Conservation (phyloP, 2,329 filamentous ascomycete genomes). For the Aspergillus aculeatus region DNA sequence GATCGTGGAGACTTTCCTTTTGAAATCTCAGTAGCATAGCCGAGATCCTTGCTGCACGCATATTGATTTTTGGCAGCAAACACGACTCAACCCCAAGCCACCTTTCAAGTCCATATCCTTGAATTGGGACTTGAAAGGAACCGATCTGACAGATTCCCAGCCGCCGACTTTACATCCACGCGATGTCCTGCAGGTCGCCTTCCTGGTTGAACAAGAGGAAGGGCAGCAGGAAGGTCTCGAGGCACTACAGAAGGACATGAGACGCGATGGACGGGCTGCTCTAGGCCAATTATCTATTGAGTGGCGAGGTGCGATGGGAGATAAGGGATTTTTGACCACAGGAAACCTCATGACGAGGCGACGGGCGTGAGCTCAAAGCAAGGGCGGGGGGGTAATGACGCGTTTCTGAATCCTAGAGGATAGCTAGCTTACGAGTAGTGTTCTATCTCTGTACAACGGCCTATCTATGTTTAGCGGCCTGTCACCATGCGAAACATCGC, state of each 20-base stretch:
- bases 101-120: conserved; percentile 55
- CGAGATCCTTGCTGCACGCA: background rate
- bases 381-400: background rate
- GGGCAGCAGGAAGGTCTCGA: conserved; percentile 51
- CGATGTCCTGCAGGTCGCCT: conserved; percentile 65
- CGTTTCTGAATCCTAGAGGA: background rate
- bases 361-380: conserved; percentile 27
- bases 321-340: conserved; percentile 81
- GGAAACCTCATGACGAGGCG: conserved; percentile 65
- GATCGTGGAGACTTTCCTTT: background rate
- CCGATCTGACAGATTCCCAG: conserved; percentile 30
- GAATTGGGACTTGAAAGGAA: conserved; percentile 53
- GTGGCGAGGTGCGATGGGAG: conserved; percentile 89
- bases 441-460: conserved; percentile 4
- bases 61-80: conserved; percentile 36
- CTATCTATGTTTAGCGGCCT: background rate
- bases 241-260: conserved; percentile 50
- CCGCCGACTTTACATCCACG: conserved; percentile 57
- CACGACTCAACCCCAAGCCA: conserved; percentile 50
- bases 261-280: conserved; percentile 54
- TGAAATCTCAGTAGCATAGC: background rate
- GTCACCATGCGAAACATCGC: background rate
- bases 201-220: conserved; percentile 58
- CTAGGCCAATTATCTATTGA: conserved; percentile 82
- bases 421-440: background rate